These are phyloP conservation scores for Hippophae tibetana DNA, from an alignment of 306 rosid species.

Conservation along the genomic window DNA sequence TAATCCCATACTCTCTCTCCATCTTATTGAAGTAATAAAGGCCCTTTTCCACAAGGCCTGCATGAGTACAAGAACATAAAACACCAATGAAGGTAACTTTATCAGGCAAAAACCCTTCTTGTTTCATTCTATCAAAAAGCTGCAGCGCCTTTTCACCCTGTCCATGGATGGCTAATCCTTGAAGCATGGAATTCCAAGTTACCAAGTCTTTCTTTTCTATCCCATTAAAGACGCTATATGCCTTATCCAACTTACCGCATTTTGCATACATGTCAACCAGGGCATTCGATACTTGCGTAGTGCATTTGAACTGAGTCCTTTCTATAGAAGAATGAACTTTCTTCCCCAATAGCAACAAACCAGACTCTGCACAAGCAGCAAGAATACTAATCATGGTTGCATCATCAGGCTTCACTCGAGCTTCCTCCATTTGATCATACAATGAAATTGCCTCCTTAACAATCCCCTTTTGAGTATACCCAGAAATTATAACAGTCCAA, in stretches of 20 bases:
- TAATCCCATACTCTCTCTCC: slow-evolving; percentile 57
- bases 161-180: slow-evolving; percentile 73
- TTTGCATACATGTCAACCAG: slow-evolving; percentile 82
- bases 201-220: slow-evolving; percentile 45
- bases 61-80: slow-evolving; percentile 70
- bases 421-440: slow-evolving; percentile 56
- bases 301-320: slow-evolving; percentile 43
- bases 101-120: slow-evolving; percentile 60
- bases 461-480: slow-evolving; percentile 65
- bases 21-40: slow-evolving; percentile 43
- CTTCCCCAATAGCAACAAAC: slow-evolving; percentile 39
- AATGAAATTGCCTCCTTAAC: slow-evolving; percentile 44
- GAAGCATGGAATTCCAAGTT: slow-evolving; percentile 82
- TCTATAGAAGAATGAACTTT: slow-evolving; percentile 45
- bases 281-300: slow-evolving; percentile 57
- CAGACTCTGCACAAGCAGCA: no score
- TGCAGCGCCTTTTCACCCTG: slow-evolving; percentile 57
- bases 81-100: slow-evolving; percentile 57
- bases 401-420: background rate
- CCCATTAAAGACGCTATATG: slow-evolving; percentile 39
- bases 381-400: no score
- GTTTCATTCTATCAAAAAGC: slow-evolving; percentile 55
- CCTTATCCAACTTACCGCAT: slow-evolving; percentile 57
- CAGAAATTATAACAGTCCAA: slow-evolving; percentile 76
- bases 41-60: slow-evolving; percentile 69